Evolutionary conservation across 1,284 basidiomycete species (phyloP).

Genomic region (Takashimella koratensis): DNA sequence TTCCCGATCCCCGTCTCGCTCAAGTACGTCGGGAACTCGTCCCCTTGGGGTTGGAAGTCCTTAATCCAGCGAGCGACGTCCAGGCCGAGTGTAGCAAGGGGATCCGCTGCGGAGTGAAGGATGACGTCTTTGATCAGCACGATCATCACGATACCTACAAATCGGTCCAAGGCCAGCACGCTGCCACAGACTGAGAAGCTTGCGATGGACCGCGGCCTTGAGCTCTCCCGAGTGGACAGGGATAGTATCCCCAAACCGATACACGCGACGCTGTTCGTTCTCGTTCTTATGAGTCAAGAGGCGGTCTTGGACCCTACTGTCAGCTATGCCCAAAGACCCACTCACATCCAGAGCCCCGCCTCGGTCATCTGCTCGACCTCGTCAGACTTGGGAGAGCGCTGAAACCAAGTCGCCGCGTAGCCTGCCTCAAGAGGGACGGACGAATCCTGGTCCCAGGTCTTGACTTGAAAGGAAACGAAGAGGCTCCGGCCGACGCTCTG

Average conservation of each 20-base stretch:
- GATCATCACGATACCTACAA: conserved; percentile 13
- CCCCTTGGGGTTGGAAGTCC: conserved; percentile 18
- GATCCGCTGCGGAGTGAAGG: conserved; percentile 23
- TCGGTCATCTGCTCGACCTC: conserved; percentile 28
- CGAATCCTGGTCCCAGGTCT: conserved; percentile 24
- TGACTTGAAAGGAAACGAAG: conserved; percentile 36
- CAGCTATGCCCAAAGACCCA: neutral
- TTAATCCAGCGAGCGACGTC: conserved; percentile 15
- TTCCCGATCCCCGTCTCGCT: conserved; percentile 18
- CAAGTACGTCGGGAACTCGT: conserved; percentile 21
- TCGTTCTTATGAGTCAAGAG: conserved; percentile 26
- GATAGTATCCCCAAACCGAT: conserved; percentile 28
- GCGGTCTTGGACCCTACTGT: conserved; percentile 35
- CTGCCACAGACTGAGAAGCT: conserved; percentile 24
- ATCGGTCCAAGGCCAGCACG: conserved; percentile 32
- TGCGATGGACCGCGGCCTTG: conserved; percentile 16
- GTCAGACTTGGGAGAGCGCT: conserved; percentile 4
- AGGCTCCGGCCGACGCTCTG: conserved; percentile 29
- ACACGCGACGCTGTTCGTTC: conserved; percentile 22
- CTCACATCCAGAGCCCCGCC: conserved; percentile 42
- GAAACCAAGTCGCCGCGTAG: conserved; percentile 15
- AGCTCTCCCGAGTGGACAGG: conserved; percentile 19
- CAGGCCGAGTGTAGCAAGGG: conserved; percentile 16
- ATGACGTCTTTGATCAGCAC: conserved; percentile 24
- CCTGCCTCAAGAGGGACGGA: conserved; percentile 12